Conservation (phyloP, 768 basidiomycete species). For the Boletellus sp. region DNA sequence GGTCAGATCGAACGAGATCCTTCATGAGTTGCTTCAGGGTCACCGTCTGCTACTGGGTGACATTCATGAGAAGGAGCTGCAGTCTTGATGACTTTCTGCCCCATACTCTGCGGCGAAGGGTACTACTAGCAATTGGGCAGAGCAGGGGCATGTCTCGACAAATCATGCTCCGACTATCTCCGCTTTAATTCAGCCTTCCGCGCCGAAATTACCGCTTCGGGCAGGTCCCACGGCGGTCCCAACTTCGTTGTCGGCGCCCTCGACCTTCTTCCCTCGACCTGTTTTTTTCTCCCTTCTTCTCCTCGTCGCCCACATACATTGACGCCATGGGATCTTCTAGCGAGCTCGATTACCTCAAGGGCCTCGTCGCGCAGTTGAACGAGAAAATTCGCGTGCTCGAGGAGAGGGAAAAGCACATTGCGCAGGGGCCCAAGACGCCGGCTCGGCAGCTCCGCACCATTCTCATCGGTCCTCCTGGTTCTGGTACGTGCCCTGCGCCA, state of each 20-base stretch:
- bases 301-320: not conserved
- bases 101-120: too few species aligned
- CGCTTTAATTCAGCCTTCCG: slow-evolving; percentile 18
- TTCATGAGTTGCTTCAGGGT: too few species aligned
- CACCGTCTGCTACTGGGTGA: too few species aligned
- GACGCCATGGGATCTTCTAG: slow-evolving; percentile 56
- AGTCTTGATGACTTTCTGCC: too few species aligned
- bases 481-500: slow-evolving; percentile 54
- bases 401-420: slow-evolving; percentile 52
- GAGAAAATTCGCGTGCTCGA: slow-evolving; percentile 85
- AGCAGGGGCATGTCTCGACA: too few species aligned
- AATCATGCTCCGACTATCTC: slow-evolving; percentile 15
- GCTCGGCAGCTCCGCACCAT: slow-evolving; percentile 84
- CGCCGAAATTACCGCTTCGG: slow-evolving; percentile 4
- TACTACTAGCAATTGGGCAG: too few species aligned
- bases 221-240: not conserved
- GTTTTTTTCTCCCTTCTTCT: not conserved
- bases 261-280: not conserved
- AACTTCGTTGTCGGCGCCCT: not conserved
- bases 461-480: slow-evolving; percentile 93
- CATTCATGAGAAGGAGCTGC: too few species aligned
- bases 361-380: slow-evolving; percentile 84
- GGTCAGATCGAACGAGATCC: too few species aligned
- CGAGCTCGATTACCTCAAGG: slow-evolving; percentile 94
- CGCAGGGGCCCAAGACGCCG: slow-evolving; percentile 49